A percentile compares a stretch with the other conserved stretches of the same genome.
phyloP scores from a whole-genome alignment of 2,329 filamentous ascomycete genomes.

The Neocatenulostroma microsporum region DNA sequence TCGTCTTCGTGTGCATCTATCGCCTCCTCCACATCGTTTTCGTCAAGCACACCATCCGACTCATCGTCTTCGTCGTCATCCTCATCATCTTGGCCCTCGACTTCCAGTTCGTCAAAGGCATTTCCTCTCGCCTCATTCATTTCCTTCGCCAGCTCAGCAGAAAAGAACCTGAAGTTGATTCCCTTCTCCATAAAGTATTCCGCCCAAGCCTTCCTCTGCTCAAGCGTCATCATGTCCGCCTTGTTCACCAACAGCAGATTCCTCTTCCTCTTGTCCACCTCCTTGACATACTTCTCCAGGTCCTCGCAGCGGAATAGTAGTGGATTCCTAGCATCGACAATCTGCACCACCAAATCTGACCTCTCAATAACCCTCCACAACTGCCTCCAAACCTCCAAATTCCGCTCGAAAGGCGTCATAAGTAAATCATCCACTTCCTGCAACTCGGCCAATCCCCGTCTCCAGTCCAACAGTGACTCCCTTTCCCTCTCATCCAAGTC shows the following conservation, averaged over 20 bases:
- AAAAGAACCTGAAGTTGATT: conserved; percentile 95
- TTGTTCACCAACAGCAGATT: conserved; percentile 96
- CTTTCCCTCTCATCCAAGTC: conserved; percentile 74
- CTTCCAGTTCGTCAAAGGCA: conserved; percentile 33
- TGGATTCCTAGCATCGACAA: conserved; percentile 93
- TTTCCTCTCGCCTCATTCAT: conserved; percentile 64
- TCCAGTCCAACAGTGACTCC: conserved; percentile 77
- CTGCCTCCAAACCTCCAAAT: conserved; percentile 95
- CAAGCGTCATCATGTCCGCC: conserved; percentile 93
- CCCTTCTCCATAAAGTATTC: conserved; percentile 71
- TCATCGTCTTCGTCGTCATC: conserved; percentile 39
- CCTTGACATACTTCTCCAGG: conserved; percentile 87
- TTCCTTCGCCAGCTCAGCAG: conserved; percentile 84
- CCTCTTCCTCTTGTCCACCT: conserved; percentile 77
- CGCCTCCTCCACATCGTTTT: conserved; percentile 32
- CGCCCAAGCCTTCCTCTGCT: conserved; percentile 77
- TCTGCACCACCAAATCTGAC: conserved; percentile 92
- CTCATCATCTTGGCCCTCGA: conserved; percentile 50
- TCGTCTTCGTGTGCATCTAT: conserved; percentile 45
- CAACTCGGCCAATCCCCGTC: conserved; percentile 80
- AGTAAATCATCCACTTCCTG: conserved; percentile 90
- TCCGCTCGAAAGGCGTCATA: conserved; percentile 96
- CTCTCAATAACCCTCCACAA: conserved; percentile 96
- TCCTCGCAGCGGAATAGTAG: conserved; percentile 91
- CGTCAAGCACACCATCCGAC: conserved; percentile 32